These are phyloP conservation scores for Candida coquimbonensis DNA, from an alignment of 805 yeast species.

Conservation along the genomic window DNA sequence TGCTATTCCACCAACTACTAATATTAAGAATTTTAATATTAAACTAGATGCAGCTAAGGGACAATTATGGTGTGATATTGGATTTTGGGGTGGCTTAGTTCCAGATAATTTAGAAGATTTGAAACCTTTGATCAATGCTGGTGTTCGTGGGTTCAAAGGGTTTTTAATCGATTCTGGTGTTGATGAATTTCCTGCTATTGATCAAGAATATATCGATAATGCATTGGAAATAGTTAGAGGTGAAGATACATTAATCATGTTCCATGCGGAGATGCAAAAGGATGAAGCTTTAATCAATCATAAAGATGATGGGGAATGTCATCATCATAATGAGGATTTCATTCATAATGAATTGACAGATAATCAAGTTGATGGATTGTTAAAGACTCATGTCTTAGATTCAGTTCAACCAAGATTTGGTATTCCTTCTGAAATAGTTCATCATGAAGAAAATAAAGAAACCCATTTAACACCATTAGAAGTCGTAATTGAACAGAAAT, in stretches of 20 bases:
- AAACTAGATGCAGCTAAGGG: constrained; percentile 74
- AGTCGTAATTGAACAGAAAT: constrained; percentile 31
- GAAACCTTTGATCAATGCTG: constrained; percentile 70
- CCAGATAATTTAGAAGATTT: constrained; percentile 70
- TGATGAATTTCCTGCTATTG: constrained; percentile 86
- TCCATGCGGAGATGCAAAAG: constrained; percentile 84
- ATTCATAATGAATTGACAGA: constrained; percentile 32
- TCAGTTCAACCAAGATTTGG: constrained; percentile 57
- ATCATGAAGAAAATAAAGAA: constrained; percentile 17
- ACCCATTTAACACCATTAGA: constrained; percentile 29
- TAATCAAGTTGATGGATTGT: constrained; percentile 45
- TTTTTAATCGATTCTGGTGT: constrained; percentile 94
- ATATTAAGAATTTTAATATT: constrained; percentile 61
- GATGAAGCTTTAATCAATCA: constrained; percentile 1
- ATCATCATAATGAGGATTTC: constrained; percentile 17
- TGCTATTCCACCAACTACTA: constrained; percentile 94
- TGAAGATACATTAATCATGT: constrained; percentile 68
- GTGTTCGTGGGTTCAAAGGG: constrained; percentile 92
- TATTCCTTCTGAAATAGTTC: constrained; percentile 26
- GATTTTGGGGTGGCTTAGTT: constrained; percentile 93
- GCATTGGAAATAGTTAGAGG: constrained; percentile 64
- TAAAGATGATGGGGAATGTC: constrained; percentile 23
- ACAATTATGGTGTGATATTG: constrained; percentile 89
- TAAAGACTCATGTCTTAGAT: constrained; percentile 47
- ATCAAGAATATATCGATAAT: constrained; percentile 50